Evolutionary conservation across 1,139 yeast genomes (phyloP), one percentile per base, ranked within the genome.

Genomic region (Tardiomyces blankii): DNA sequence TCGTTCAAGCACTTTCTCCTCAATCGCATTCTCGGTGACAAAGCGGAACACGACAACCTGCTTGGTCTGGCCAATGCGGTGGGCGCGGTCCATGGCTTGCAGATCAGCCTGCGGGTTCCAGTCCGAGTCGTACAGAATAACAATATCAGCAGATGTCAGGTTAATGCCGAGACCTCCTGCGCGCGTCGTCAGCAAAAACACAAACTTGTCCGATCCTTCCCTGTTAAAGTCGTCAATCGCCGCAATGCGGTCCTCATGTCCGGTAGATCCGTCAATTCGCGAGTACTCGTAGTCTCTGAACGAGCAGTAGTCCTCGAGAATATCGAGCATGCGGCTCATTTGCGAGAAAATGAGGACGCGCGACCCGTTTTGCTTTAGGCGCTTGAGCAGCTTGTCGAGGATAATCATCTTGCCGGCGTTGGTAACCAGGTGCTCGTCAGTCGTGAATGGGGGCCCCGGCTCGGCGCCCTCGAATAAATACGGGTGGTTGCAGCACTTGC

Each of bases 91-190:
- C 98, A 91, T 91, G 1, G 98, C 97, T 66, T 91, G 98, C 57
- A 91, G 72, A 72, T 91, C 98, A 0, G 97, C 97, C 62, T 91
- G 98, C 1, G 98, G 98, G 60, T 91, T 91, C 98, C 98, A 91
- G 65, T 91, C 98, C 1, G 96, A 86, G 64, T 91, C 98, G 59
- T 80, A 91, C 35, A 91, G 67, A 8, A 91, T 77, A 47, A 91
- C 98, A 48, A 82, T 78, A 64, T 91, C 96, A 1, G 98, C 98
- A 28, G 87, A 77, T 0, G 96, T 89, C 59, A 91, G 73, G 60
- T 91, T 91, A 59, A 91, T 91, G 60, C 98, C 98, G 48, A 91
- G 71, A 12, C 98, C 98, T 66, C 98, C 98, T n/a, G 98, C 98
- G 64, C 98, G 79, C 0, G 98, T 91, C 0, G 98, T 91, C 51